These are phyloP conservation scores for Sporothrix euskadiensis DNA, from an alignment of 2,329 filamentous ascomycete genomes.

Conservation along the genomic window DNA sequence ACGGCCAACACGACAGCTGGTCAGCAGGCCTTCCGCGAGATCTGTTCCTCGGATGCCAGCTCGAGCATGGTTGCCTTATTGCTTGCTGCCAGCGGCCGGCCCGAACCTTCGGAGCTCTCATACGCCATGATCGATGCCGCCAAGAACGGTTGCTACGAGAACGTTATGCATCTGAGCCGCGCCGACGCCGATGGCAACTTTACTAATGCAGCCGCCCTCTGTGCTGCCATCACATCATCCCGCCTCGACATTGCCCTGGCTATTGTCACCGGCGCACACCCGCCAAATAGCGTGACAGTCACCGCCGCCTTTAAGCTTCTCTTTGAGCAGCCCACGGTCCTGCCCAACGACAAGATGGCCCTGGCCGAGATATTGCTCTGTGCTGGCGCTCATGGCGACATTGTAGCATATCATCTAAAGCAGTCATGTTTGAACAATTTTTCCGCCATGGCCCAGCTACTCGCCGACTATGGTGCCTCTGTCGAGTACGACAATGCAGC, in stretches of 20 bases:
- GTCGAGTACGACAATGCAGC: conserved; percentile 55
- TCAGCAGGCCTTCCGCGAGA: conserved; percentile 55
- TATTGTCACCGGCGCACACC: conserved; percentile 54
- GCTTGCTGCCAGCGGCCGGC: conserved; percentile 52
- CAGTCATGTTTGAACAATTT: conserved; percentile 53
- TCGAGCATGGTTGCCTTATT: conserved; percentile 48
- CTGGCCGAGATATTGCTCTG: conserved; percentile 60
- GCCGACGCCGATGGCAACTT: conserved; percentile 56
- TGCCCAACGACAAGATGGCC: conserved; percentile 51
- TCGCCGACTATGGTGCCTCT: conserved; percentile 56
- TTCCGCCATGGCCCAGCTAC: conserved; percentile 56
- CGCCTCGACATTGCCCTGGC: conserved; percentile 57
- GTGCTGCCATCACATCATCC: conserved; percentile 50
- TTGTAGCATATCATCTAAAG: conserved; percentile 50
- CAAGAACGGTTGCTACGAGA: conserved; percentile 51
- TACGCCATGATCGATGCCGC: conserved; percentile 55
- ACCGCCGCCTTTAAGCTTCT: conserved; percentile 54
- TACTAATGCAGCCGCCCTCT: conserved; percentile 54
- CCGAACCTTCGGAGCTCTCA: conserved; percentile 47
- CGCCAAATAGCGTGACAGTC: conserved; percentile 51
- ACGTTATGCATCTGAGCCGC: conserved; percentile 53
- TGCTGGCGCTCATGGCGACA: conserved; percentile 57
- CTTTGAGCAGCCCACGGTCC: conserved; percentile 49
- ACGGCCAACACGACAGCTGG: conserved; percentile 51
- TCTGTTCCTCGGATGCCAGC: conserved; percentile 50